Base-by-base conservation (phyloP, 2,329 filamentous ascomycete species). In the Moelleriella libera region DNA sequence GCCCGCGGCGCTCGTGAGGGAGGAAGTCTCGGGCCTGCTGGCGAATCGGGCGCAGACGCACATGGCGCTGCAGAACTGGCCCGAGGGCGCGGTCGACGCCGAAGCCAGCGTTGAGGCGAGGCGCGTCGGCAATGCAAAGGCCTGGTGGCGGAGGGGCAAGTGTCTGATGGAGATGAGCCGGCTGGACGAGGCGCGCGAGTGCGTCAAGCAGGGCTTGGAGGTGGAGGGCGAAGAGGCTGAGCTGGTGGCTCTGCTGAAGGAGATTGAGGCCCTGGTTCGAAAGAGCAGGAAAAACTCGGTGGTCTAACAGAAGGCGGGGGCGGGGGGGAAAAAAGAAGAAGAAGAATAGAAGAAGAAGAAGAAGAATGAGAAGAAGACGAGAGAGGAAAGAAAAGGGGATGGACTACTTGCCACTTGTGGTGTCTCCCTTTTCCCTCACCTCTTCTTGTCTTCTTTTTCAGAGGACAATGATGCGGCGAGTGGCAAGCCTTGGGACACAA, bases 81-180 rank as follows among this genome's bases (percentile, higher is more conserved):
- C 85, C 0, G 88, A 92, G 68, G 92, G 80, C 5, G 77, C 83
- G n/a, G 74, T 88, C 5, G 92, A 98, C 66, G 89, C 88, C 4
- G 84, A 94, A 69, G 78, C 81, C 31, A 92, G 86, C 62, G 83
- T 95, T 42, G 89, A 95, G 71, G 82, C 87, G 52, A 89, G 90
- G 73, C 78, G 81, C 54, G 76, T 83, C 41, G 88, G 84, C 40
- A 97, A 98, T 64, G 81, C 86, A 1, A 97, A 97, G 78, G 89
- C 82, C 0, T 97, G 90, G 88, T 96, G 88, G 83, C 74, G 92
- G 51, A 74, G 86, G 51, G 92, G 86, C 8, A 81, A 80, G 68
- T 94, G 88, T 61, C 66, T 97, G 60, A 67, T 83, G 54, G 92
- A 98, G 78, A 97, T 97, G 92, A 84, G 85, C 1, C 67, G 90